Percentiles rank a stretch among this genome's conserved stretches.
These are phyloP conservation scores for Cyberlindnera veronae DNA, from an alignment of 805 yeast species.

Conservation along the genomic window DNA sequence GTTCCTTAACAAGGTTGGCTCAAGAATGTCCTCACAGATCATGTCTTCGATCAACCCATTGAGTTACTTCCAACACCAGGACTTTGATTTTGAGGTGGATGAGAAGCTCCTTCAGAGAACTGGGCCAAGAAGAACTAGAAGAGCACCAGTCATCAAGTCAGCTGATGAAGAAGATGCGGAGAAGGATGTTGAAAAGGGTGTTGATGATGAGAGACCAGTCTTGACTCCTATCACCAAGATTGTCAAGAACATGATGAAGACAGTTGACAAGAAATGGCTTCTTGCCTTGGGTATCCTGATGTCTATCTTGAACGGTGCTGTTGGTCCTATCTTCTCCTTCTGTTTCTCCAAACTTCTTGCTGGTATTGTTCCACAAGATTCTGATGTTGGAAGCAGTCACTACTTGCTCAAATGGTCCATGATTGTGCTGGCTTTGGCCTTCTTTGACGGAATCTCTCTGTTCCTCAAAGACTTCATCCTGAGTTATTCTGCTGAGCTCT, in stretches of 20 bases:
- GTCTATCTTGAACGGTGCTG: slow-evolving; percentile 55
- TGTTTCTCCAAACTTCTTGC: slow-evolving; percentile 66
- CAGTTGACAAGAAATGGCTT: slow-evolving; percentile 25
- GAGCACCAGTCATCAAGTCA: neutral
- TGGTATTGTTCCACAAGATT: slow-evolving; percentile 53
- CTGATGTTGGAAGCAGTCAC: slow-evolving; percentile 29
- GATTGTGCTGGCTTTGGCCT: slow-evolving; percentile 57
- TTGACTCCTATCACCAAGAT: slow-evolving; percentile 29
- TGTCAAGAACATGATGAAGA: slow-evolving; percentile 29
- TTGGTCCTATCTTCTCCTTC: slow-evolving; percentile 76
- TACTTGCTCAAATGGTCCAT: slow-evolving; percentile 63
- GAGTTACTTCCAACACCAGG: slow-evolving; percentile 11
- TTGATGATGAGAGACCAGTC: slow-evolving; percentile 19
- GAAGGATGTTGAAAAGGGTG: slow-evolving; percentile 1
- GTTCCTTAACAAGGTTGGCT: slow-evolving; percentile 3
- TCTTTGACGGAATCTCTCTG: slow-evolving; percentile 55
- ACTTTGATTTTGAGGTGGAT: slow-evolving; percentile 9
- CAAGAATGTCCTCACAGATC: slow-evolving; percentile 19
- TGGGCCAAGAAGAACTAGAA: slow-evolving; percentile 6
- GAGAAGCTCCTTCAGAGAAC: neutral
- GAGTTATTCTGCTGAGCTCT: slow-evolving; percentile 59
- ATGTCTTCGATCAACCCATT: slow-evolving; percentile 22
- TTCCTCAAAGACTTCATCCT: slow-evolving; percentile 50
- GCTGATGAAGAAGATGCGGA: slow-evolving; percentile 3
- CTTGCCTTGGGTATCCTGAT: slow-evolving; percentile 49